A percentile compares a stretch with the other conserved stretches of the same genome.
phyloP scores from a whole-genome alignment of 208 protist genomes.

The Trypanosoma mega region DNA sequence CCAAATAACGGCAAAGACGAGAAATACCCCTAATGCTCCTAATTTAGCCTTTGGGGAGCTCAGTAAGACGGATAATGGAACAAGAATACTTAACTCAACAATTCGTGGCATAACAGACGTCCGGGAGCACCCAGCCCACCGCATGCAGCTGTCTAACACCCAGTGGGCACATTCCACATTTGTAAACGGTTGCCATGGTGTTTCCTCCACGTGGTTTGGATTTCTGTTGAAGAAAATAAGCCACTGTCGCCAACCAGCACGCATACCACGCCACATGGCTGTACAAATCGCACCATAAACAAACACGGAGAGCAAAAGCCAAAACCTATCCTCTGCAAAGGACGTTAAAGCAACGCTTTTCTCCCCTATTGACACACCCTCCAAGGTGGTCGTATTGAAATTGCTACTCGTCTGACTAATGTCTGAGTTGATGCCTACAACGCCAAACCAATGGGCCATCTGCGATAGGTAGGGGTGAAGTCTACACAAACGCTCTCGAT shows the following conservation, averaged over 20 bases:
- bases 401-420: no score
- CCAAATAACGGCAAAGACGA: constrained; percentile 26
- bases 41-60: constrained; percentile 3
- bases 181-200: constrained; percentile 8
- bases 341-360: no score
- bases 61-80: constrained; percentile 15
- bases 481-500: constrained; percentile 19
- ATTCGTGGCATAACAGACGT: background rate
- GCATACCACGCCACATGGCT: constrained; percentile 11
- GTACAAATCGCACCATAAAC: constrained; percentile 23
- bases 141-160: constrained; percentile 8
- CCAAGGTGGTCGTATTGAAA: no score
- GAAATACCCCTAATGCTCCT: constrained; percentile 10
- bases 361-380: no score
- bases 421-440: no score
- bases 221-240: constrained; percentile 4
- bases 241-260: constrained; percentile 20
- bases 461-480: no score
- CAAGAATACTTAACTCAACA: constrained; percentile 12
- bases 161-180: constrained; percentile 18
- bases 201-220: background rate
- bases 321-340: background rate
- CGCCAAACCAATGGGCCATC: no score
- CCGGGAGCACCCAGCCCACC: constrained; percentile 9
- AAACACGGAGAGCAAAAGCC: constrained; percentile 26